Evolutionary conservation across 1,284 basidiomycete species (phyloP).

Genomic region (Ustilago esculenta): DNA sequence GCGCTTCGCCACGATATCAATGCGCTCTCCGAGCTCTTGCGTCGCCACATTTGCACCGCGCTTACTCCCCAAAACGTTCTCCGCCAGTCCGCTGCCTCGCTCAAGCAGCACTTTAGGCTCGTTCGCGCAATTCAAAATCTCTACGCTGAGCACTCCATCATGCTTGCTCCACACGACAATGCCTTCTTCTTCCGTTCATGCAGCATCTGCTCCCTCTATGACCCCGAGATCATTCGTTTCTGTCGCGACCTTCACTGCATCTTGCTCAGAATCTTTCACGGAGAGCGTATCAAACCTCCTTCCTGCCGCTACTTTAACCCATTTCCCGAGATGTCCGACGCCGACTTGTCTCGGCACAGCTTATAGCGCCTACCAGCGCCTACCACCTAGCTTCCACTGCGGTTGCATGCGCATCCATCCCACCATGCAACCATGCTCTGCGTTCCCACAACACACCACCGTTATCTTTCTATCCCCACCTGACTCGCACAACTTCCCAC

Average conservation of each 20-base stretch:
- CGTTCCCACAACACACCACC: too few relatives aligned
- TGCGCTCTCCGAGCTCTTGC: constrained; percentile 25
- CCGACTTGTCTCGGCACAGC: constrained; percentile 6
- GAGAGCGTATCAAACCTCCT: constrained; percentile 10
- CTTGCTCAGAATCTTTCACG: constrained; percentile 25
- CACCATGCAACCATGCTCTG: too few relatives aligned
- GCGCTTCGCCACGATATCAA: constrained; percentile 27
- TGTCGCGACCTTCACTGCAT: constrained; percentile 24
- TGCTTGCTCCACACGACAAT: constrained; percentile 27
- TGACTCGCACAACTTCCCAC: too few relatives aligned
- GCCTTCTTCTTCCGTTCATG: constrained; percentile 27
- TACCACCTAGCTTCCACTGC: neutral
- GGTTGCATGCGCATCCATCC: too few relatives aligned
- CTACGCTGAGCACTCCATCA: constrained; percentile 21
- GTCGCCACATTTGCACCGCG: constrained; percentile 26
- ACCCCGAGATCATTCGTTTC: constrained; percentile 35
- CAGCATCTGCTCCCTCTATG: constrained; percentile 24
- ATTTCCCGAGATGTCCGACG: constrained; percentile 11
- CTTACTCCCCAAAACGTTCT: constrained; percentile 19
- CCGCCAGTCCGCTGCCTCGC: constrained; percentile 3
- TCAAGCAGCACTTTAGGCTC: constrained; percentile 22
- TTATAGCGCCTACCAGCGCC: too few relatives aligned
- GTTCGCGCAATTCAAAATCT: constrained; percentile 24
- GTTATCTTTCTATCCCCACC: too few relatives aligned
- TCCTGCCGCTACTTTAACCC: constrained; percentile 23